These are phyloP conservation scores for Tetrapisispora namnaoensis DNA, from an alignment of 805 yeast genomes.

Conservation along the genomic window DNA sequence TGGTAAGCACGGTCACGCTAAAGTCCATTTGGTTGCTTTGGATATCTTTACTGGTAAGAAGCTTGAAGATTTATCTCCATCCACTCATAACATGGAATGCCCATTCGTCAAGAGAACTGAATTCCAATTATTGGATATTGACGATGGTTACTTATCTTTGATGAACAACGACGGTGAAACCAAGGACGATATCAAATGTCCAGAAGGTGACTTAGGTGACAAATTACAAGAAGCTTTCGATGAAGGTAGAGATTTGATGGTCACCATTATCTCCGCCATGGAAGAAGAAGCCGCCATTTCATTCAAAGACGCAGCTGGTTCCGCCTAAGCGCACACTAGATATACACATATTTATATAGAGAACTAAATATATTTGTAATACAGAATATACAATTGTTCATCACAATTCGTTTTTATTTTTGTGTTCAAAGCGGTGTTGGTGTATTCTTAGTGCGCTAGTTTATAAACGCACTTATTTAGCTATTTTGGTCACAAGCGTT, in stretches of 20 bases:
- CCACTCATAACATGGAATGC: slow-evolving; percentile 99
- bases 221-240: slow-evolving; percentile 84
- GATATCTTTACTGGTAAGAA: slow-evolving; percentile 98
- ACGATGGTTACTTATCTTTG: slow-evolving; percentile 91
- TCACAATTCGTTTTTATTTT: neutral
- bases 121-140: slow-evolving; percentile 92
- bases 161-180: slow-evolving; percentile 95
- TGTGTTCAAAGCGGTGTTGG: too few relatives aligned
- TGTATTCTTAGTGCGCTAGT: too few relatives aligned
- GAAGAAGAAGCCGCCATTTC: slow-evolving; percentile 98
- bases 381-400: neutral
- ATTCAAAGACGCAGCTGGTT: slow-evolving; percentile 93
- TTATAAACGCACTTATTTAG: too few relatives aligned
- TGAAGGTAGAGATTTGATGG: slow-evolving; percentile 92
- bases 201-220: slow-evolving; percentile 96
- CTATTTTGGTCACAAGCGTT: too few relatives aligned
- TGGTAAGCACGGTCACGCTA: slow-evolving; percentile 99
- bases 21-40: slow-evolving; percentile 96
- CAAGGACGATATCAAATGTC: slow-evolving; percentile 95
- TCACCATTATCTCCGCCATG: slow-evolving; percentile 95
- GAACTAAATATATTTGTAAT: neutral
- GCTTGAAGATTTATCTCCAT: slow-evolving; percentile 98
- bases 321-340: slow-evolving; percentile 13
- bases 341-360: neutral
- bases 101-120: slow-evolving; percentile 93